Percentiles rank a stretch among this genome's conserved stretches.
Evolutionary conservation across 768 basidiomycete genomes (phyloP).

Genomic region (Trametes coccinea): DNA sequence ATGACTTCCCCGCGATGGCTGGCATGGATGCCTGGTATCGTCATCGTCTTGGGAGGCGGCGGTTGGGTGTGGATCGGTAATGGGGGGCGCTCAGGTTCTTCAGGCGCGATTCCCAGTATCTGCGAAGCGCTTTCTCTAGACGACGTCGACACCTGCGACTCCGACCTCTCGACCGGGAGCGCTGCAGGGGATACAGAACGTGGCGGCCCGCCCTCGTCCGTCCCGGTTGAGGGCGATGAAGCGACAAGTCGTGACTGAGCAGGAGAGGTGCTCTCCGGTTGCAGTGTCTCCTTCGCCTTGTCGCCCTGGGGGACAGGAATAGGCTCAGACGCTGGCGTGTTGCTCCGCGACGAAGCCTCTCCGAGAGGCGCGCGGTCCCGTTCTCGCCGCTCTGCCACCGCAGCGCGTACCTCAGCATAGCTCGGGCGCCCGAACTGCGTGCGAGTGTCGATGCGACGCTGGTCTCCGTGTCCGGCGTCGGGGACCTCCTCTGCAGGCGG

Average conservation of each 20-base stretch:
- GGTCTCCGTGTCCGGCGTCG: conserved; percentile 33
- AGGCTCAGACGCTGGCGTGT: conserved; percentile 31
- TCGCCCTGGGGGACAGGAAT: conserved; percentile 34
- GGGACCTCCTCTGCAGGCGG: conserved; percentile 22
- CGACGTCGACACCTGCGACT: conserved; percentile 27
- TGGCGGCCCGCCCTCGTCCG: conserved; percentile 1
- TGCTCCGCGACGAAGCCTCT: conserved; percentile 20
- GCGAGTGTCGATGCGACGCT: conserved; percentile 19
- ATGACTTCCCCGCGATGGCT: conserved; percentile 84
- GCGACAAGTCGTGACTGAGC: not conserved
- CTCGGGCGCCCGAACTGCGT: conserved; percentile 45
- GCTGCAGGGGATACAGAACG: conserved; percentile 28
- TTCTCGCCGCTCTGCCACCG: conserved; percentile 67
- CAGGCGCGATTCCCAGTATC: conserved; percentile 24
- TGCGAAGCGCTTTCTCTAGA: conserved; percentile 17
- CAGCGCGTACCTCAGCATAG: conserved; percentile 75
- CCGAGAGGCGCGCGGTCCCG: conserved; percentile 37
- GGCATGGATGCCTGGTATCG: conserved; percentile 84
- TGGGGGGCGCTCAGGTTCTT: conserved; percentile 35
- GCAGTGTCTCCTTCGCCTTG: conserved; percentile 26
- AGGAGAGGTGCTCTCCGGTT: conserved; percentile 10
- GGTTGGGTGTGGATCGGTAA: conserved; percentile 75
- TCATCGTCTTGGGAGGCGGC: conserved; percentile 73
- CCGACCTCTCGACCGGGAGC: conserved; percentile 39
- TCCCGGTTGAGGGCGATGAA: not conserved